Percentiles rank a stretch among this genome's conserved stretches.
Evolutionary conservation across 2,329 filamentous ascomycete genomes (phyloP).

Genomic region (Curvularia sp.): DNA sequence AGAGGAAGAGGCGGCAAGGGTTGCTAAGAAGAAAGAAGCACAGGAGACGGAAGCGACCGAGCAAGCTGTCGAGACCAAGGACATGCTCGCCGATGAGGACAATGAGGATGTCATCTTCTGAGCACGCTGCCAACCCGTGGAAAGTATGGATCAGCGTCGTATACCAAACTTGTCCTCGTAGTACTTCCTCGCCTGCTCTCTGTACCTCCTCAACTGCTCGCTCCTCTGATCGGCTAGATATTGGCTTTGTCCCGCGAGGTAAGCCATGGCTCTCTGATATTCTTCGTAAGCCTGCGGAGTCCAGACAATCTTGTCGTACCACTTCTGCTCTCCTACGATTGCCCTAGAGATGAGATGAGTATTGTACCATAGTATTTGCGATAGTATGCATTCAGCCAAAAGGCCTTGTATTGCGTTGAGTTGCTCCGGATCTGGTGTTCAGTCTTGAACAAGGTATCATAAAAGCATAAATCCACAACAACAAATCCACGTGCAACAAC

Average conservation of each 20-base stretch:
- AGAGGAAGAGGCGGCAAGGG: conserved; percentile 44
- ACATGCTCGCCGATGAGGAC: conserved; percentile 76
- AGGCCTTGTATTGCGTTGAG: conserved; percentile 19
- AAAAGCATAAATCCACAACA: conserved; percentile 34
- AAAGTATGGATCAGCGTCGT: conserved; percentile 3
- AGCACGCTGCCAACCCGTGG: conserved; percentile 8
- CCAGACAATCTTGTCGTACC: background rate
- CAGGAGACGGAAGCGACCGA: conserved; percentile 33
- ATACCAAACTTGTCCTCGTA: background rate
- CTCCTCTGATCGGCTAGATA: background rate
- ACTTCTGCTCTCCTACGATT: background rate
- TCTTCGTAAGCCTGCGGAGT: background rate
- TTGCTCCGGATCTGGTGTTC: conserved; percentile 15
- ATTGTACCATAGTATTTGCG: conserved; percentile 16
- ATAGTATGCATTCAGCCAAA: conserved; percentile 16
- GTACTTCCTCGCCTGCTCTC: no score
- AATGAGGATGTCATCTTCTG: conserved; percentile 89
- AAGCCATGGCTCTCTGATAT: conserved; percentile 3
- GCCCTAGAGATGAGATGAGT: conserved; percentile 15
- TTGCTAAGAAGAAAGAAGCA: conserved; percentile 50
- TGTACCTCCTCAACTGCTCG: no score
- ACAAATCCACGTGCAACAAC: conserved; percentile 31
- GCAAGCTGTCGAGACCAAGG: conserved; percentile 58
- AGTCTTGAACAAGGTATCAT: conserved; percentile 27
- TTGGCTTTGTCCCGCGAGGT: conserved; percentile 6